Percentiles rank a stretch among this genome's conserved stretches.
Conservation (phyloP, 208 protist genomes). For the Trypanosoma cruzi region DNA sequence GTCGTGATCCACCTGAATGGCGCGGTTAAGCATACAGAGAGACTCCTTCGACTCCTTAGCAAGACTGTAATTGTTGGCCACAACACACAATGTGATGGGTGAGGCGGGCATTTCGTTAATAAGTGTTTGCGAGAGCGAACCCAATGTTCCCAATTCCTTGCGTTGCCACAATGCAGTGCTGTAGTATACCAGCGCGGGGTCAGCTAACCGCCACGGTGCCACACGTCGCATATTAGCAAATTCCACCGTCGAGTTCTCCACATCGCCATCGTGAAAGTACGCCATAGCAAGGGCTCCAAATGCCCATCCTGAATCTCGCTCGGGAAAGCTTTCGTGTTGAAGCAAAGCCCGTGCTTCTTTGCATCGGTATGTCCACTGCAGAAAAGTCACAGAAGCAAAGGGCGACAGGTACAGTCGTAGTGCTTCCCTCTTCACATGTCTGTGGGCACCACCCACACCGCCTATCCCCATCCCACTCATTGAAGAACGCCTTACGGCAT, state of each 20-base stretch:
- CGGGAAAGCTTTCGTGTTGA: constrained; percentile 24
- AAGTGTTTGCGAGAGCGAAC: constrained; percentile 89
- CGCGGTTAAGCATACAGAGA: constrained; percentile 94
- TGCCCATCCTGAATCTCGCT: constrained; percentile 42
- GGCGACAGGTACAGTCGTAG: constrained; percentile 24
- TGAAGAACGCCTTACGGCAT: background rate
- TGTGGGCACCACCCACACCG: background rate
- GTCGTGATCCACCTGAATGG: constrained; percentile 82
- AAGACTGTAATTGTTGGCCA: constrained; percentile 95
- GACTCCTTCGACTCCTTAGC: constrained; percentile 95
- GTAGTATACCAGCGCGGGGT: constrained; percentile 86
- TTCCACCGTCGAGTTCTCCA: constrained; percentile 49
- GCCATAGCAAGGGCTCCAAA: constrained; percentile 59
- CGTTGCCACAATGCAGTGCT: constrained; percentile 97
- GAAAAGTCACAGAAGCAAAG: constrained; percentile 27
- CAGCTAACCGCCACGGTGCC: constrained; percentile 61
- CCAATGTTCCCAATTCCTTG: constrained; percentile 74
- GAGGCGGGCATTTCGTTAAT: constrained; percentile 85
- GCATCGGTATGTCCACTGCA: constrained; percentile 26
- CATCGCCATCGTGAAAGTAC: constrained; percentile 77
- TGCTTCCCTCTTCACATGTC: constrained; percentile 21
- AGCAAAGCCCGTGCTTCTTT: constrained; percentile 22
- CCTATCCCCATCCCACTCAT: background rate
- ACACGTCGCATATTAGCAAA: constrained; percentile 49
- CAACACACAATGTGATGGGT: constrained; percentile 89